phyloP scores from a whole-genome alignment of 257 asterid genomes.

The Nicotiana paniculata region DNA sequence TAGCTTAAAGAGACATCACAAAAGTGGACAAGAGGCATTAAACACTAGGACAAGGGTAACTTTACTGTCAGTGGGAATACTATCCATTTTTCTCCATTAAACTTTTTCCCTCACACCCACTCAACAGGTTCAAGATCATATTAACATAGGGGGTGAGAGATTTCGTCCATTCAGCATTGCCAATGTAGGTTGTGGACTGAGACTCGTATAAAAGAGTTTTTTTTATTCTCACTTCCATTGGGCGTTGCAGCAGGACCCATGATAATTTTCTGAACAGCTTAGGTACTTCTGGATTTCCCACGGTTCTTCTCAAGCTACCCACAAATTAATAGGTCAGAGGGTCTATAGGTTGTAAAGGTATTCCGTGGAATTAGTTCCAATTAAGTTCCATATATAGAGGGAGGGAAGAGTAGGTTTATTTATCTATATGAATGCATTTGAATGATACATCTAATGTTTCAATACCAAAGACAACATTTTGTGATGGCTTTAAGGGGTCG shows the following conservation, averaged over 20 bases:
- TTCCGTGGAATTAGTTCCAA: not conserved
- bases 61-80: not conserved
- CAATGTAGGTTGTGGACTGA: not conserved
- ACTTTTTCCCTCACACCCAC: not conserved
- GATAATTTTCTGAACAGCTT: not conserved
- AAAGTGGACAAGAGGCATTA: not conserved
- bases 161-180: not conserved
- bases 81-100: not conserved
- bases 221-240: not conserved
- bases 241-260: not conserved
- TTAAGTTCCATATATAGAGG: not conserved
- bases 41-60: not conserved
- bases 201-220: not conserved
- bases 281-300: not conserved
- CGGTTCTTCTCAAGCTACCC: not conserved
- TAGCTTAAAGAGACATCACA: not conserved
- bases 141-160: not conserved
- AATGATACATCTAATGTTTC: not conserved
- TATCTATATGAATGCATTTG: not conserved
- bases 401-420: not conserved
- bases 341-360: not conserved
- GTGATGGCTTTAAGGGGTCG: not conserved
- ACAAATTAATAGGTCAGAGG: conserved; percentile 1
- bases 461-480: not conserved
- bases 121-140: not conserved